Conservation (phyloP, 306 rosid genomes). For the Quercus parvula region DNA sequence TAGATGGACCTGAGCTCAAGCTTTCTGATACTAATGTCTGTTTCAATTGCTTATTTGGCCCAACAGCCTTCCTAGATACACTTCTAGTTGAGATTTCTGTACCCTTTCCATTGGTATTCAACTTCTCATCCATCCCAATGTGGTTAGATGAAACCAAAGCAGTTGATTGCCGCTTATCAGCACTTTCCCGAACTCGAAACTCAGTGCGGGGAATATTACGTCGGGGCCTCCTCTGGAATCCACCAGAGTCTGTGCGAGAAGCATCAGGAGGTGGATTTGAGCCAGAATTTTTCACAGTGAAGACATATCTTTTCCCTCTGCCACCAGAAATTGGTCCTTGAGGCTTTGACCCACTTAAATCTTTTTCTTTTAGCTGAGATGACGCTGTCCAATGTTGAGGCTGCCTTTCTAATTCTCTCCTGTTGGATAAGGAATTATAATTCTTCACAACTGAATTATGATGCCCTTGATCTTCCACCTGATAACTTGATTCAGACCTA, state of each 20-base stretch:
- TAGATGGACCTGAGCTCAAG: constrained; percentile 29
- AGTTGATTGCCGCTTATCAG: constrained; percentile 53
- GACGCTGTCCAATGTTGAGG: constrained; percentile 35
- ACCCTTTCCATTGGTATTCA: constrained; percentile 47
- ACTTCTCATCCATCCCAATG: constrained; percentile 42
- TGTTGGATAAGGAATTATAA: constrained; percentile 22
- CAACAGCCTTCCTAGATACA: constrained; percentile 48
- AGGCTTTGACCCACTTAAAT: constrained; percentile 41
- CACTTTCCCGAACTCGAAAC: constrained; percentile 75
- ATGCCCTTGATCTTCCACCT: constrained; percentile 35
- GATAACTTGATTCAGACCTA: constrained; percentile 40
- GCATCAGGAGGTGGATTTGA: constrained; percentile 51
- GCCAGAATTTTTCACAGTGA: constrained; percentile 65
- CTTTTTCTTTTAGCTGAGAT: constrained; percentile 47
- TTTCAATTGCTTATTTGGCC: constrained; percentile 43
- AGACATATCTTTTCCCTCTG: constrained; percentile 66
- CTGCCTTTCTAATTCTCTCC: constrained; percentile 46
- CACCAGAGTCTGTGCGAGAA: constrained; percentile 44
- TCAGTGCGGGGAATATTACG: constrained; percentile 69
- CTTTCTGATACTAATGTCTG: constrained; percentile 38
- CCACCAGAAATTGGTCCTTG: constrained; percentile 49
- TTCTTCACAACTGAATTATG: constrained; percentile 41
- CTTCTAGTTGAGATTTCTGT: constrained; percentile 42
- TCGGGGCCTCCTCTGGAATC: constrained; percentile 64
- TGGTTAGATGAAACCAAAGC: constrained; percentile 43